Evolutionary conservation across 345 rosid genomes (phyloP).

Genomic region (Boechera retrofracta): DNA sequence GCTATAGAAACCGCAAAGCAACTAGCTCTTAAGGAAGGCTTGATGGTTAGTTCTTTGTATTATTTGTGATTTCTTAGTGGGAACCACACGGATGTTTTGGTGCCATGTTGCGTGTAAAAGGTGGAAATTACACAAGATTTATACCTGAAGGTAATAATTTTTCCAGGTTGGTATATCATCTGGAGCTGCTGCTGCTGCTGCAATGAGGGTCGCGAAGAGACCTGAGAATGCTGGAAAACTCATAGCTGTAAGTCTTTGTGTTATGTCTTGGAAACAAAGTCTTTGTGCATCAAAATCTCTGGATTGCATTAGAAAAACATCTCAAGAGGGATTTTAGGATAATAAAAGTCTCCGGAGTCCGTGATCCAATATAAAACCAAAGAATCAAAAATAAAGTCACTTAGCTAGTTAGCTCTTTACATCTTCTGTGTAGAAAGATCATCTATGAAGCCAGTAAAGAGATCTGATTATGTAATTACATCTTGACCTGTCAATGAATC

Average conservation of each 20-base stretch:
- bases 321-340: neutral
- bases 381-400: slow-evolving; percentile 7
- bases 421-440: neutral
- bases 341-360: neutral
- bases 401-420: slow-evolving; percentile 2
- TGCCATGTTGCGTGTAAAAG: neutral
- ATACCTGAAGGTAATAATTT: neutral
- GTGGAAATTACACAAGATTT: neutral
- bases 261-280: neutral
- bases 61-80: neutral
- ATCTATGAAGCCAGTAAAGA: neutral
- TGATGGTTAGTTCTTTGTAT: slow-evolving; percentile 69
- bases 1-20: slow-evolving; percentile 93
- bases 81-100: neutral
- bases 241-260: slow-evolving; percentile 53
- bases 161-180: slow-evolving; percentile 58
- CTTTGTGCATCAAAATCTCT: neutral
- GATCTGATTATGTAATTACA: neutral
- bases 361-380: neutral
- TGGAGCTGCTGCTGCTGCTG: slow-evolving; percentile 61
- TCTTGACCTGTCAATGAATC: neutral
- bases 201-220: slow-evolving; percentile 54
- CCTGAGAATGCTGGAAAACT: slow-evolving; percentile 63
- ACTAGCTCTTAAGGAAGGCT: slow-evolving; percentile 92
- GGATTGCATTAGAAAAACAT: slow-evolving; percentile 10